Conservation (phyloP, 2,329 filamentous ascomycete species). For the Colletotrichum lentis region DNA sequence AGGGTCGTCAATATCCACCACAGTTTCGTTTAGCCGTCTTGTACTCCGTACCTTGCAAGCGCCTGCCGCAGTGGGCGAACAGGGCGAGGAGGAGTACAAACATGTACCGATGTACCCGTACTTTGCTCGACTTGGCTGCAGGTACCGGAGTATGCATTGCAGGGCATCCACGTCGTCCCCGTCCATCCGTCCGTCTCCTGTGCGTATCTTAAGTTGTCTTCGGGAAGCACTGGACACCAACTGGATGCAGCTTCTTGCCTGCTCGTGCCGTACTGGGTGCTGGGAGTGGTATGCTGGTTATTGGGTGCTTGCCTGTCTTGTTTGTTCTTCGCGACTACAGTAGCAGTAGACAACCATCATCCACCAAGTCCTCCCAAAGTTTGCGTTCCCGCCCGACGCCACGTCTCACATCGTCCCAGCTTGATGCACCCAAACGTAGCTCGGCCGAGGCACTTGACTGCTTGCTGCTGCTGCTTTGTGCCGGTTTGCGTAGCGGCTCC, state of each 20-base stretch:
- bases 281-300: not conserved
- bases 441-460: not conserved
- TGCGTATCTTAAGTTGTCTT: not conserved
- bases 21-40: slow-evolving; percentile 26
- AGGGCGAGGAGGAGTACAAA: too few relatives aligned
- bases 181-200: not conserved
- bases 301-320: not conserved
- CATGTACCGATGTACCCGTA: not conserved
- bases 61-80: slow-evolving; percentile 7
- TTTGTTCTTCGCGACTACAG: not conserved
- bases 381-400: slow-evolving; percentile 6
- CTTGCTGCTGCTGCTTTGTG: not conserved
- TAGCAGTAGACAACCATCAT: too few relatives aligned
- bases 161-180: slow-evolving; percentile 9
- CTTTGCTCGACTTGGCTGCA: slow-evolving; percentile 15
- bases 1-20: slow-evolving; percentile 15
- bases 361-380: not conserved
- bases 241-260: slow-evolving; percentile 1
- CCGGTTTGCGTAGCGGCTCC: too few relatives aligned
- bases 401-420: slow-evolving; percentile 10
- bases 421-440: not conserved
- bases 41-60: slow-evolving; percentile 26
- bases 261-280: not conserved
- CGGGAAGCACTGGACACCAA: slow-evolving; percentile 10
- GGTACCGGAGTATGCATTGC: not conserved